Conservation (phyloP, 2,329 filamentous ascomycete species). For the Pestalotiopsis sp. region DNA sequence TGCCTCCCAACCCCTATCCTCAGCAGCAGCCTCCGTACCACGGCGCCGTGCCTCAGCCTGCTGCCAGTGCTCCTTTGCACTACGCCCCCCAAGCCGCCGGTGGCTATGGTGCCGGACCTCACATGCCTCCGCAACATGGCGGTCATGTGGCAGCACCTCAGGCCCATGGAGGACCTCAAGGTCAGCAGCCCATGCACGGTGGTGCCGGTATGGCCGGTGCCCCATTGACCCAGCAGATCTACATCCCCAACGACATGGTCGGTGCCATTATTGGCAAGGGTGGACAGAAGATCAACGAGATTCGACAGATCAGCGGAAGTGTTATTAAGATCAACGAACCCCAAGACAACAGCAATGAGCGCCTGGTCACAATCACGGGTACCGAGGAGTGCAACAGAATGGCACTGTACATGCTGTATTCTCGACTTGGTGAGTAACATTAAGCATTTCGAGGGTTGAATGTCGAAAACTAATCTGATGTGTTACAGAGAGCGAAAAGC, state of each 20-base stretch:
- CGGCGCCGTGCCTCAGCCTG: constrained; percentile 59
- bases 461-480: background rate
- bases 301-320: constrained; percentile 92
- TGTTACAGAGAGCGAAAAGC: constrained; percentile 71
- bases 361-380: constrained; percentile 94
- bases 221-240: constrained; percentile 96
- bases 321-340: constrained; percentile 99
- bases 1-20: constrained; percentile 75
- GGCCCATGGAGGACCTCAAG: constrained; percentile 66
- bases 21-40: constrained; percentile 72
- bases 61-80: constrained; percentile 69
- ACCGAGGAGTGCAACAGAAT: constrained; percentile 99
- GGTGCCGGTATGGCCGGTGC: constrained; percentile 66
- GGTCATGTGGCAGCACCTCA: constrained; percentile 65
- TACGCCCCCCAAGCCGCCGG: constrained; percentile 77
- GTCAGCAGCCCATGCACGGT: constrained; percentile 70
- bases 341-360: constrained; percentile 98
- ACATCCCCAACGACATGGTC: constrained; percentile 99
- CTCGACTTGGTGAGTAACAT: constrained; percentile 75
- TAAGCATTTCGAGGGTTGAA: background rate
- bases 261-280: constrained; percentile 99
- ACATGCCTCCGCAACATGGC: constrained; percentile 73
- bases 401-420: constrained; percentile 99
- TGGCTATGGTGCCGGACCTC: constrained; percentile 77
- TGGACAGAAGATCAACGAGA: constrained; percentile 99